Base-by-base conservation (phyloP, 768 basidiomycete genomes). In the Suillus ampliporus region DNA sequence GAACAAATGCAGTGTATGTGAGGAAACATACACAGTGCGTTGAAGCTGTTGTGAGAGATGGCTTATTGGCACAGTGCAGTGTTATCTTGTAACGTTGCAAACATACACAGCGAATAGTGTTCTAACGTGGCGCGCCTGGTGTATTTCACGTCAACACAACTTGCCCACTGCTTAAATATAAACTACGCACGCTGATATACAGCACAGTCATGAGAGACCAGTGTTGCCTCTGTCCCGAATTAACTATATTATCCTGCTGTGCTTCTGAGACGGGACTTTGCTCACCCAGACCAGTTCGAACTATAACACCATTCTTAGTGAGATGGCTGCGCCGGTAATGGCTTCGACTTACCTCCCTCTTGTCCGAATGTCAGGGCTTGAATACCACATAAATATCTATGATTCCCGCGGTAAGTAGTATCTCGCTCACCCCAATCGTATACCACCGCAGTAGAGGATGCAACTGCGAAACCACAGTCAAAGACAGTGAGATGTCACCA, bases 221-320 rank as follows among this genome's bases (percentile, higher is more conserved):
- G 11, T 19, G n/a, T 35, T 52, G 13, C n/a, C 13, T 53, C 51
- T 53, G 34, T 13, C 34, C 11, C 1, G 6, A 53, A 21, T 35
- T 9, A 53, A 14, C 11, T 13, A n/a, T 14, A 6, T 21, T n/a
- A 21, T 53, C 34, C 3, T 21, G n/a, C n/a, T 14, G 7, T 21
- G 31, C 34, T 35, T 21, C 4, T 21, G 34, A 35, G 11, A 21
- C 14, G 4, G 26, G 13, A 21, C 11, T 46, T 15, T 21, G 13
- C 51, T 35, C 52, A 37, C 52, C 52, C 35, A 53, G 21, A 53
- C 21, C 35, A 53, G 35, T 23, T 53, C 52, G 9, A 53, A 17
- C 52, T 53, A 21, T 53, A 1, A 1, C 37, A 37, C 13, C 8
- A 35, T 37, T 15, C 7, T 53, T 53, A 53, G 31, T 17, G n/a